Evolutionary conservation across 225 moss, liverwort and hornwort genomes (phyloP).

Genomic region (Neckera pumila): DNA sequence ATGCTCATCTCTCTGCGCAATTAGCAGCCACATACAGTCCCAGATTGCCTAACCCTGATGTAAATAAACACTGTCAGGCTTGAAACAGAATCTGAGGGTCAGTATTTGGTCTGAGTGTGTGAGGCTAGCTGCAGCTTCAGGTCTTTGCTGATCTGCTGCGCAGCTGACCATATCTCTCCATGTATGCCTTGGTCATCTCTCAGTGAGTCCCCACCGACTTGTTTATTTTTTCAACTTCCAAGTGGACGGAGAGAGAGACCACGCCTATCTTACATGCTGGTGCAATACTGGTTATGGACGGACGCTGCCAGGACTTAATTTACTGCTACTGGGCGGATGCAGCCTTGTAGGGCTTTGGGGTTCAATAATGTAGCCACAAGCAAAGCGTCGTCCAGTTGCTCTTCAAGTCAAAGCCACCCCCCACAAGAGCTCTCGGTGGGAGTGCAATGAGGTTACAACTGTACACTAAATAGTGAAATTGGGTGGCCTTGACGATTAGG

Average conservation of each 20-base stretch:
- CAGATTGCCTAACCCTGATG: neutral
- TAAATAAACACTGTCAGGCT: neutral
- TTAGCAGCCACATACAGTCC: neutral
- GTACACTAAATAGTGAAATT: too few relatives aligned
- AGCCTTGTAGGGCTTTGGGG: neutral
- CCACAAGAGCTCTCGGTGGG: neutral
- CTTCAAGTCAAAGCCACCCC: neutral
- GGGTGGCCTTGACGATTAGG: too few relatives aligned
- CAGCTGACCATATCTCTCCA: neutral
- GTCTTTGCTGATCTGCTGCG: neutral
- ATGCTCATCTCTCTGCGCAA: neutral
- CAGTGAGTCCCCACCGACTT: conserved; percentile 1
- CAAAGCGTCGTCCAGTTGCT: neutral
- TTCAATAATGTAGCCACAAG: conserved; percentile 8
- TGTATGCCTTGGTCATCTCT: neutral
- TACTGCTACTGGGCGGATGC: neutral
- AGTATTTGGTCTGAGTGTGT: neutral
- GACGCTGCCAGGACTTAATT: neutral
- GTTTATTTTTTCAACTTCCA: neutral
- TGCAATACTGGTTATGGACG: too few relatives aligned
- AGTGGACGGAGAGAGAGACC: neutral
- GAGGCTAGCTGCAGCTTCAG: neutral
- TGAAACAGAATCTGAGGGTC: neutral
- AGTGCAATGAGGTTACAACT: neutral
- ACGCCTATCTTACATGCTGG: too few relatives aligned